Conservation (phyloP, 2,329 filamentous ascomycete genomes). For the Erysiphe pulchra region DNA sequence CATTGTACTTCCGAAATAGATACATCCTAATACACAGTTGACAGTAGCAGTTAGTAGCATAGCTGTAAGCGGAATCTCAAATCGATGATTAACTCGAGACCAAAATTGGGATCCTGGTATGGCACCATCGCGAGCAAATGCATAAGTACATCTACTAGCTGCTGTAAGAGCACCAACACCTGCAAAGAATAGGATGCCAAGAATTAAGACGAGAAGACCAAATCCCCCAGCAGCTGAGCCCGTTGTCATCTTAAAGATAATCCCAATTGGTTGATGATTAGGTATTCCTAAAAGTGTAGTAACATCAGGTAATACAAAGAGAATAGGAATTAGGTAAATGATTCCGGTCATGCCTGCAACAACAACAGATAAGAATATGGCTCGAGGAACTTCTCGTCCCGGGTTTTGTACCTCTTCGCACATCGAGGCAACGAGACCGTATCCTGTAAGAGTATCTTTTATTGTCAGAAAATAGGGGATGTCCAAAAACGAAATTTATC, state of each 20-base stretch:
- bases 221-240: slow-evolving; percentile 21
- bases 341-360: slow-evolving; percentile 22
- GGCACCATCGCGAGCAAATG: slow-evolving; percentile 41
- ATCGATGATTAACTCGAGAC: slow-evolving; percentile 29
- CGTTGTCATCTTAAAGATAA: slow-evolving; percentile 24
- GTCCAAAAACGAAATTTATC: background rate
- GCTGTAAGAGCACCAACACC: slow-evolving; percentile 25
- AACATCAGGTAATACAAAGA: slow-evolving; percentile 11
- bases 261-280: slow-evolving; percentile 22
- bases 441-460: slow-evolving; percentile 33
- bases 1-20: no score
- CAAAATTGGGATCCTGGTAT: slow-evolving; percentile 35
- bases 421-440: slow-evolving; percentile 48
- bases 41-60: slow-evolving; percentile 35
- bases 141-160: slow-evolving; percentile 36
- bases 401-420: slow-evolving; percentile 39
- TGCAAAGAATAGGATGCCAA: slow-evolving; percentile 25
- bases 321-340: slow-evolving; percentile 26
- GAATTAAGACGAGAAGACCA: slow-evolving; percentile 22
- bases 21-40: no score
- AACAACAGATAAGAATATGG: slow-evolving; percentile 21
- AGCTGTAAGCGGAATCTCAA: slow-evolving; percentile 39
- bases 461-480: slow-evolving; percentile 1
- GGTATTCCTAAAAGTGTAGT: background rate
- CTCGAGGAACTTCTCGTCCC: slow-evolving; percentile 30